These are phyloP conservation scores for Ogataea minuta DNA, from an alignment of 805 yeast species.

Conservation along the genomic window DNA sequence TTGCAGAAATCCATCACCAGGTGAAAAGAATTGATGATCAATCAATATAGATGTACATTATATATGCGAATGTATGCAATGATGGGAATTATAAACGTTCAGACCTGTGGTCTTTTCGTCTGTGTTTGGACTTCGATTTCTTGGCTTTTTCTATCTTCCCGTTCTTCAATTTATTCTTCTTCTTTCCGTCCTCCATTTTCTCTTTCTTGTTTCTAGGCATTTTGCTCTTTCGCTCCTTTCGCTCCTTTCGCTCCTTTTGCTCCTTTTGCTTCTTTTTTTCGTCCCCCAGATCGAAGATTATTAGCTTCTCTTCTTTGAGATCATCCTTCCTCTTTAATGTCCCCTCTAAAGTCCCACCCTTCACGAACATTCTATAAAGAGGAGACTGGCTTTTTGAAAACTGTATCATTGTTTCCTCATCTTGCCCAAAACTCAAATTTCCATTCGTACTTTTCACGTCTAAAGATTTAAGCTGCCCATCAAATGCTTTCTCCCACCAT, in stretches of 20 bases:
- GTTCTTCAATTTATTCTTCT: conserved; percentile 27
- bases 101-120: conserved; percentile 4
- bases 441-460: conserved; percentile 35
- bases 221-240: conserved; percentile 16
- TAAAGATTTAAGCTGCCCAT: conserved; percentile 81
- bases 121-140: conserved; percentile 14
- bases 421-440: conserved; percentile 35
- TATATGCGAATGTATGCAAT: conserved; percentile 6
- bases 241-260: conserved; percentile 25
- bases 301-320: conserved; percentile 18
- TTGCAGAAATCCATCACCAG: conserved; percentile 67
- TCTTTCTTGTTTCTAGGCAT: conserved; percentile 15
- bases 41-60: conserved; percentile 13
- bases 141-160: conserved; percentile 24
- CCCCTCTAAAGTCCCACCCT: conserved; percentile 82
- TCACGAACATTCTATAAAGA: conserved; percentile 79
- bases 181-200: conserved; percentile 24
- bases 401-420: conserved; percentile 44
- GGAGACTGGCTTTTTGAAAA: conserved; percentile 61
- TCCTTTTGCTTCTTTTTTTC: conserved; percentile 29
- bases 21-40: conserved; percentile 34
- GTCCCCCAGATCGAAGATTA: conserved; percentile 25
- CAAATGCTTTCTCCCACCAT: conserved; percentile 97
- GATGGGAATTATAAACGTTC: conserved; percentile 4
- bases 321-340: conserved; percentile 44